These are phyloP conservation scores for Tephrocybe sp. DNA, from an alignment of 768 basidiomycete genomes.

Conservation along the genomic window DNA sequence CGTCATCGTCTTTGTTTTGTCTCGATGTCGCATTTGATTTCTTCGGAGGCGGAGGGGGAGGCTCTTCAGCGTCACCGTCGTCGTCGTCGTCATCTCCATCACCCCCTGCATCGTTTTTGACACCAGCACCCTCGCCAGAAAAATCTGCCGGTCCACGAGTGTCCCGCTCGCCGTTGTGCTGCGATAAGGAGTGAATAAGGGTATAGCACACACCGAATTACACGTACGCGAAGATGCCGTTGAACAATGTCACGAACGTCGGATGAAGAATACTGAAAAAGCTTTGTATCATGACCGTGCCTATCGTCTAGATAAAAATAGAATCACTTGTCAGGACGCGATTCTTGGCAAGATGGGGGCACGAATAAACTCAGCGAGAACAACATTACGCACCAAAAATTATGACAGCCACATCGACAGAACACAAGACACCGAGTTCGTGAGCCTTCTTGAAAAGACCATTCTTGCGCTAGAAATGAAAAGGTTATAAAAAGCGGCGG, in stretches of 20 bases:
- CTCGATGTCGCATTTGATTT: not conserved
- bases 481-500: constrained; percentile 11
- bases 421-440: constrained; percentile 18
- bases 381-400: constrained; percentile 14
- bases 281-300: constrained; percentile 55
- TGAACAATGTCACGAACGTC: constrained; percentile 61
- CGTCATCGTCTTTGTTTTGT: constrained; percentile 10
- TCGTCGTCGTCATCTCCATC: constrained; percentile 31
- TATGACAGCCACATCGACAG: constrained; percentile 18
- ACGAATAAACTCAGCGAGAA: not conserved
- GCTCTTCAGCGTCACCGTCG: constrained; percentile 13
- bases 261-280: constrained; percentile 70
- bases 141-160: constrained; percentile 35
- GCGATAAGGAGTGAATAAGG: constrained; percentile 7
- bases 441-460: constrained; percentile 20
- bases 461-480: constrained; percentile 15
- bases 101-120: constrained; percentile 16
- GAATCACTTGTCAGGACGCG: constrained; percentile 10
- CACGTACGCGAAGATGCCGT: constrained; percentile 49
- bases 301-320: constrained; percentile 23
- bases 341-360: constrained; percentile 11
- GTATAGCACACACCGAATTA: not conserved
- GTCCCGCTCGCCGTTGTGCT: constrained; percentile 38
- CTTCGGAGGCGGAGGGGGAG: constrained; percentile 5
- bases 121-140: constrained; percentile 21